phyloP scores from a whole-genome alignment of 2,329 filamentous ascomycete genomes.

The Tolypocladium paradoxum region DNA sequence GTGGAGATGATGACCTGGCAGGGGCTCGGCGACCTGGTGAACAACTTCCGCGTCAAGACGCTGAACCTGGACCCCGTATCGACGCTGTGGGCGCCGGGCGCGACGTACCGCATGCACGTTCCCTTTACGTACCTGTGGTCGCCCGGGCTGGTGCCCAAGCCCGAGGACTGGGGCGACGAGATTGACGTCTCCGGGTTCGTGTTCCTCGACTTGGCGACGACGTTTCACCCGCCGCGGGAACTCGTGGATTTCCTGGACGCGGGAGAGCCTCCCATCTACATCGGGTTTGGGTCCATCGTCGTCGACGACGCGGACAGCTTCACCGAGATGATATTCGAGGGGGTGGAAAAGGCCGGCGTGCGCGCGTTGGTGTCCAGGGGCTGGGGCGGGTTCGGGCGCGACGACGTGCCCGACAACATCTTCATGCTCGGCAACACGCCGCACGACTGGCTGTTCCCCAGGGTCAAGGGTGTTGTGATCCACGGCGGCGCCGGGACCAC shows the following conservation, averaged over 20 bases:
- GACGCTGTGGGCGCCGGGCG: conserved; percentile 65
- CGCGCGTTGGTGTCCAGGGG: conserved; percentile 64
- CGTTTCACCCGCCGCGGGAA: conserved; percentile 45
- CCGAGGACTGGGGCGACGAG: conserved; percentile 55
- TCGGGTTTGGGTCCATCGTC: conserved; percentile 68
- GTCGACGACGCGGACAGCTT: conserved; percentile 61
- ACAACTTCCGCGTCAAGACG: conserved; percentile 59
- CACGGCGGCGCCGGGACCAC: conserved; percentile 73
- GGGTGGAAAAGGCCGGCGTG: conserved; percentile 53
- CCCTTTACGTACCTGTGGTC: conserved; percentile 68
- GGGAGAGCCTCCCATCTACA: conserved; percentile 55
- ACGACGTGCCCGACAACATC: conserved; percentile 48
- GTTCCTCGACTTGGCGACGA: conserved; percentile 58
- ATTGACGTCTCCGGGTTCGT: conserved; percentile 71
- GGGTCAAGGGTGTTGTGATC: conserved; percentile 55
- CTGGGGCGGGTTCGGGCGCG: conserved; percentile 60
- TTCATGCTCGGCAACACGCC: conserved; percentile 66
- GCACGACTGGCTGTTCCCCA: conserved; percentile 68
- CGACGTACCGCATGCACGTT: conserved; percentile 61
- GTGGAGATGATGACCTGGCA: conserved; percentile 90
- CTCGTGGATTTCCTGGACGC: conserved; percentile 44
- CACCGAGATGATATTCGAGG: conserved; percentile 61
- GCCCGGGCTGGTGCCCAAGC: conserved; percentile 54
- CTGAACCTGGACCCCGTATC: conserved; percentile 63
- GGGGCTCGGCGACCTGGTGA: conserved; percentile 70